Evolutionary conservation across 495 filamentous ascomycete genomes (phyloP).

Genomic region (Glarea lozoyensis): DNA sequence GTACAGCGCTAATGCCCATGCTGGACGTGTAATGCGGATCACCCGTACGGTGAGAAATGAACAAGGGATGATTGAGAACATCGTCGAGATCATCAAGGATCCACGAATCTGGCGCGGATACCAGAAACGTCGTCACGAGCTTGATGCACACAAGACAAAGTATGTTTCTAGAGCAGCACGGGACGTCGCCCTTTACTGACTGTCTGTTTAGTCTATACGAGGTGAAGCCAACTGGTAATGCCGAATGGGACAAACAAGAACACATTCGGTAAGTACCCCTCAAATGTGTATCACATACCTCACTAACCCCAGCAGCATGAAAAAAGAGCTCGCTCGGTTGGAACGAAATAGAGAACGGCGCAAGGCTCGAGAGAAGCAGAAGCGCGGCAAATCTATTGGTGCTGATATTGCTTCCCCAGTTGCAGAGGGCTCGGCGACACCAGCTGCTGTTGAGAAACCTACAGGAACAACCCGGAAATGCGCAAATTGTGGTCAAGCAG

Average conservation of each 20-base stretch:
- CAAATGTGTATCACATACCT: slow-evolving; percentile 24
- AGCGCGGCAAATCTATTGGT: slow-evolving; percentile 58
- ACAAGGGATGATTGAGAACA: slow-evolving; percentile 48
- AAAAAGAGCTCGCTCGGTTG: slow-evolving; percentile 70
- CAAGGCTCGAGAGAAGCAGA: slow-evolving; percentile 81
- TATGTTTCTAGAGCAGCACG: slow-evolving; percentile 30
- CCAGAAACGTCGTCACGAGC: slow-evolving; percentile 37
- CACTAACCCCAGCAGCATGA: slow-evolving; percentile 40
- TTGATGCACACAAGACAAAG: slow-evolving; percentile 50
- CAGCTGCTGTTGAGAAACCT: slow-evolving; percentile 34
- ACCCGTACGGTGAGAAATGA: slow-evolving; percentile 52
- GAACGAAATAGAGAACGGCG: slow-evolving; percentile 86
- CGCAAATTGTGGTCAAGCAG: slow-evolving; percentile 89
- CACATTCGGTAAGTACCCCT: slow-evolving; percentile 50
- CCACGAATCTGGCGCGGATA: slow-evolving; percentile 36
- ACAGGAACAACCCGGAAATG: slow-evolving; percentile 82
- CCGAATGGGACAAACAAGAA: slow-evolving; percentile 45
- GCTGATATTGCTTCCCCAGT: slow-evolving; percentile 32
- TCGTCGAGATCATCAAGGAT: slow-evolving; percentile 29
- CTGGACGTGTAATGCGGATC: slow-evolving; percentile 65
- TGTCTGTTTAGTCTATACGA: slow-evolving; percentile 34
- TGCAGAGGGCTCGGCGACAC: slow-evolving; percentile 33
- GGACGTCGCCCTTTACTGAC: slow-evolving; percentile 14
- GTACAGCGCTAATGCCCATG: slow-evolving; percentile 58
- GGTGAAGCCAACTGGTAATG: slow-evolving; percentile 60